phyloP scores from a whole-genome alignment of 176 grass and related monocot genomes.

The Paspalum notatum region DNA sequence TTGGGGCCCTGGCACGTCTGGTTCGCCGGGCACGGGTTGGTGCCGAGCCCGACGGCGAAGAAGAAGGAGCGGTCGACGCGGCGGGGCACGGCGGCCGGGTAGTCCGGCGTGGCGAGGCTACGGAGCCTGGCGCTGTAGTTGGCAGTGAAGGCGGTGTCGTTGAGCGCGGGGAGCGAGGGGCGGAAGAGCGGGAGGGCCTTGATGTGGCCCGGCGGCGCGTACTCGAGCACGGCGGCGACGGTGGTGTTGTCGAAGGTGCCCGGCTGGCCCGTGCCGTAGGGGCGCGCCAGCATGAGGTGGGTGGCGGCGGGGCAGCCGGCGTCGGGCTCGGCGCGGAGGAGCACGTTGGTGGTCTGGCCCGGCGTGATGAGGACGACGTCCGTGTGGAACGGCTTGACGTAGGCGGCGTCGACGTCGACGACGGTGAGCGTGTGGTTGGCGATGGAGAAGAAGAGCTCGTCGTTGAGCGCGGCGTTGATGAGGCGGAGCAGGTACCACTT shows the following conservation, averaged over 20 bases:
- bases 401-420: slow-evolving; percentile 58
- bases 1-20: slow-evolving; percentile 76
- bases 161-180: slow-evolving; percentile 51
- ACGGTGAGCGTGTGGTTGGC: slow-evolving; percentile 72
- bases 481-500: slow-evolving; percentile 62
- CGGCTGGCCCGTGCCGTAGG: slow-evolving; percentile 50
- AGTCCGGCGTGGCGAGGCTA: slow-evolving; percentile 51
- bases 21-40: slow-evolving; percentile 62
- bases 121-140: slow-evolving; percentile 57
- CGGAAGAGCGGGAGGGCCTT: slow-evolving; percentile 48
- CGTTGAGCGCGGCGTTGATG: slow-evolving; percentile 78
- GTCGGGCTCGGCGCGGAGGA: slow-evolving; percentile 50
- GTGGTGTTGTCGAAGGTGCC: slow-evolving; percentile 85
- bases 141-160: slow-evolving; percentile 61
- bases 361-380: slow-evolving; percentile 65
- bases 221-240: slow-evolving; percentile 62
- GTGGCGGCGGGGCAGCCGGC: slow-evolving; percentile 39
- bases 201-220: slow-evolving; percentile 42
- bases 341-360: slow-evolving; percentile 77
- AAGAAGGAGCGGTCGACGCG: slow-evolving; percentile 63
- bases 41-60: slow-evolving; percentile 81
- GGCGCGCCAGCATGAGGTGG: slow-evolving; percentile 65
- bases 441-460: slow-evolving; percentile 68
- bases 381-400: slow-evolving; percentile 69
- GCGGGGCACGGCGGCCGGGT: slow-evolving; percentile 55